Percentiles rank a stretch among this genome's conserved stretches.
Evolutionary conservation across 2,329 filamentous ascomycete genomes (phyloP).

Genomic region (Dactylellina parvicollis): DNA sequence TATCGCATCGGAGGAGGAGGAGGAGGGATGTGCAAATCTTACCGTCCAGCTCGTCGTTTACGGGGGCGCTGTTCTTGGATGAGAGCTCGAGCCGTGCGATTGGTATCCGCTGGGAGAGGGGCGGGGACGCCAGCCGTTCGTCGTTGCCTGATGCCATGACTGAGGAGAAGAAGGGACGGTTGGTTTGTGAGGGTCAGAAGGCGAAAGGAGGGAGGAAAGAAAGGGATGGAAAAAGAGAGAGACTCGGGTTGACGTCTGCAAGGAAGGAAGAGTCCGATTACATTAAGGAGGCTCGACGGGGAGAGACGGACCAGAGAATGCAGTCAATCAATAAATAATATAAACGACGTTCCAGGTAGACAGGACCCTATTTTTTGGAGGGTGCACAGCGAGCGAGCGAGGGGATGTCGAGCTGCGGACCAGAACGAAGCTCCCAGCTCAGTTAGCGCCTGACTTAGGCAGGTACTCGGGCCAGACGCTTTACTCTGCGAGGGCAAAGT

Average conservation of each 20-base stretch:
- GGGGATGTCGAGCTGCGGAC: slow-evolving; percentile 5
- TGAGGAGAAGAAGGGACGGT: not conserved
- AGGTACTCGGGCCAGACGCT: slow-evolving; percentile 17
- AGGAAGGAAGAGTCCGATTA: slow-evolving; percentile 20
- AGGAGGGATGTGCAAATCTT: slow-evolving; percentile 1
- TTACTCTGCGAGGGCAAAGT: slow-evolving; percentile 17
- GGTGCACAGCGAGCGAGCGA: too few species aligned
- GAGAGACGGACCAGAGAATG: too few species aligned
- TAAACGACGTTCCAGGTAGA: slow-evolving; percentile 43
- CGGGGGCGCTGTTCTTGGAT: slow-evolving; percentile 45
- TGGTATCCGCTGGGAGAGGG: slow-evolving; percentile 52
- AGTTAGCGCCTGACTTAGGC: slow-evolving; percentile 32
- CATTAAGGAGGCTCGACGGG: slow-evolving; percentile 35
- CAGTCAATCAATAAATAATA: too few species aligned
- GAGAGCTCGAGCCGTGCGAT: slow-evolving; percentile 52
- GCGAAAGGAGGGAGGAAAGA: not conserved
- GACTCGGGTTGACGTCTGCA: not conserved
- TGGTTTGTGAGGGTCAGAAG: not conserved
- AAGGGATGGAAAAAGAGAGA: not conserved
- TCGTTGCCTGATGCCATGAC: slow-evolving; percentile 42
- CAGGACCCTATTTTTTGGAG: slow-evolving; percentile 20
- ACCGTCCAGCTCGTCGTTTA: slow-evolving; percentile 52
- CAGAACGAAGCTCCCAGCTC: not conserved
- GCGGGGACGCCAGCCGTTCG: slow-evolving; percentile 47
- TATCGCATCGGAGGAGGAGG: not conserved